Evolutionary conservation across 352 stramenopile species (phyloP), one percentile per base, ranked within the genome.

Genomic region (Vaucheria bursata): DNA sequence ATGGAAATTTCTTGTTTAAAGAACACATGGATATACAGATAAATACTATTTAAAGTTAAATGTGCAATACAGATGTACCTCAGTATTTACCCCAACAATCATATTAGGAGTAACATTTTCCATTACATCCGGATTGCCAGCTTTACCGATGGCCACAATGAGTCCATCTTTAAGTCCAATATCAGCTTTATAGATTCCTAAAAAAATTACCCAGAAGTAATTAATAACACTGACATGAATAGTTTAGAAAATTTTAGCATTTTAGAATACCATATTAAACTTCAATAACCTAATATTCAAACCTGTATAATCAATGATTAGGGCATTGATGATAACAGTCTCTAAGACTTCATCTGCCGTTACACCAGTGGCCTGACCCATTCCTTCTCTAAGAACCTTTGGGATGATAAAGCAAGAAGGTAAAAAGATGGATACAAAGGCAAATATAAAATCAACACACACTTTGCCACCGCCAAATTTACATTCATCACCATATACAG

Each of bases 381-480:
- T 89, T 8, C 88, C 88, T 77, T 92, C 88, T 33, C 88, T 85
- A 31, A 92, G 77, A 34, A 83, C 84, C 75, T 80, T 36, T 33
- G 36, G n/a, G 71, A 29, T 59, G 32, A n/a, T 4, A 12, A 25
- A 25, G 37, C 70, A 52, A 77, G 69, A 72, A 74, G 38, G 0
- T n/a, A n/a, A n/a, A n/a, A n/a, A n/a, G n/a, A n/a, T n/a, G n/a
- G n/a, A n/a, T n/a, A n/a, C n/a, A n/a, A n/a, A 71, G 32, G 35
- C 36, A 40, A 18, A 5, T 3, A 72, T 35, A 64, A 18, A n/a
- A 73, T 65, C 8, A 18, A n/a, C 12, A 12, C 73, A 3, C 37
- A 93, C 90, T 75, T 98, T 98, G 33, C 94, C 94, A 40, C 94
- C 94, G 66, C 94, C 94, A 87, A 98, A 98, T 86, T 97, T 97